Evolutionary conservation across 768 basidiomycete genomes (phyloP).

Genomic region (Pisolithus albus): DNA sequence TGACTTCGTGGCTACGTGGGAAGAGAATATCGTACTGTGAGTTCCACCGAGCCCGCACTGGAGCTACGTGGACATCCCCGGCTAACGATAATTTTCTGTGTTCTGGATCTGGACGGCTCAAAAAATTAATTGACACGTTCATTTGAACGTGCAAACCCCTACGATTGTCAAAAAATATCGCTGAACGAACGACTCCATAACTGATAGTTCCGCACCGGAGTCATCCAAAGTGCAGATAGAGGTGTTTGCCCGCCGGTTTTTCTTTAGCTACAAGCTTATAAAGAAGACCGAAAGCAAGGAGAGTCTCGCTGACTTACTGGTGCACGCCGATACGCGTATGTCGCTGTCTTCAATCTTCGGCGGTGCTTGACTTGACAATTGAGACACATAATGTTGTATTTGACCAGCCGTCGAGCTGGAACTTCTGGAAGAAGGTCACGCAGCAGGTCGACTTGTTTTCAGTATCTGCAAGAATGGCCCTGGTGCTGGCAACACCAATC

Average conservation of each 20-base stretch:
- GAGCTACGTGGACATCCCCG: too few relatives aligned
- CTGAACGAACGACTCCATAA: too few relatives aligned
- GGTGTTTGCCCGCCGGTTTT: conserved; percentile 26
- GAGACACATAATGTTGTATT: too few relatives aligned
- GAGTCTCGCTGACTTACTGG: conserved; percentile 26
- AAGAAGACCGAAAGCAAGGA: conserved; percentile 30
- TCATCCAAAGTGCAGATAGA: conserved; percentile 29
- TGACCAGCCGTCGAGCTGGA: conserved; percentile 23
- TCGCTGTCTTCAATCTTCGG: neutral
- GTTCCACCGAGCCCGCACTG: conserved; percentile 2
- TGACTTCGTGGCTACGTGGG: conserved; percentile 25
- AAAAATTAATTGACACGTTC: neutral
- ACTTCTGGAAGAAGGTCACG: conserved; percentile 25
- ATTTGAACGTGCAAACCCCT: neutral
- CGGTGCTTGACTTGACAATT: too few relatives aligned
- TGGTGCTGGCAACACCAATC: conserved; percentile 2
- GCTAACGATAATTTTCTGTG: neutral
- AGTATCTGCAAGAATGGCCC: conserved; percentile 17
- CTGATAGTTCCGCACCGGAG: conserved; percentile 22
- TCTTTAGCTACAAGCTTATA: conserved; percentile 28
- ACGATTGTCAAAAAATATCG: too few relatives aligned
- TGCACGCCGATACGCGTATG: conserved; percentile 25
- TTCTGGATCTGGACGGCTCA: neutral
- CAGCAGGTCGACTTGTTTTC: conserved; percentile 24
- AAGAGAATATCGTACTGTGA: conserved; percentile 21